Evolutionary conservation across 179 eudicot species (phyloP), one percentile per base, ranked within the genome.

Genomic region (Patellifolia procumbens): DNA sequence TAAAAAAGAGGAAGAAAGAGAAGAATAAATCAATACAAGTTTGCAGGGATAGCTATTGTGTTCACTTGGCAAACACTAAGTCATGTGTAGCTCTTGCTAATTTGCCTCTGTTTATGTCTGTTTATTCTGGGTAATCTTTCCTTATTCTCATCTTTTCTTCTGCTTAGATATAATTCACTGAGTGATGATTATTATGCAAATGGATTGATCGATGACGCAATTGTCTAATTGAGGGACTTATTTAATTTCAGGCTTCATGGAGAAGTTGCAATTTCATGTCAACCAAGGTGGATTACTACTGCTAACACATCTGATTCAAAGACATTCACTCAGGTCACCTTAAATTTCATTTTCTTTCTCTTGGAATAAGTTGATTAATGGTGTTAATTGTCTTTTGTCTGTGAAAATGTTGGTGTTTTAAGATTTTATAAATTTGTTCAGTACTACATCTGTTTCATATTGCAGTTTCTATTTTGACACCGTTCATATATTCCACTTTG

Each of bases 211-310:
- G 35, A 6, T 26, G 58, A 46, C n/a, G 46, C 29, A 35, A 34
- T 55, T 0, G 52, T 26, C 56, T 64, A 28, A 32, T 22, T 22
- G 49, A 15, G 19, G 4, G 34, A 60, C 53, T 9, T 28, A 10
- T 5, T 81, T 19, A 31, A 68, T 28, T 76, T 46, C 87, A 91
- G 97, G 87, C 67, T 91, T 79, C 96, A 91, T 86, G 98, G 95
- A 31, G 93, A 93, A 75, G 91, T 85, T 13, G 90, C 88, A 77
- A 78, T 88, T 51, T 88, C 92, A 64, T 73, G 76, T 52, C 89
- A 85, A 77, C 77, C 94, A 28, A 83, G 78, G 70, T 93, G 98
- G 98, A 37, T 81, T 68, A 70, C 75, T 35, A 56, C 62, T 66
- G 69, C 67, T 73, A 64, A 66, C 58, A 67, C 68, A 70, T 86